These are phyloP conservation scores for Kazachstania psychrophila DNA, from an alignment of 805 yeast species.

Conservation along the genomic window DNA sequence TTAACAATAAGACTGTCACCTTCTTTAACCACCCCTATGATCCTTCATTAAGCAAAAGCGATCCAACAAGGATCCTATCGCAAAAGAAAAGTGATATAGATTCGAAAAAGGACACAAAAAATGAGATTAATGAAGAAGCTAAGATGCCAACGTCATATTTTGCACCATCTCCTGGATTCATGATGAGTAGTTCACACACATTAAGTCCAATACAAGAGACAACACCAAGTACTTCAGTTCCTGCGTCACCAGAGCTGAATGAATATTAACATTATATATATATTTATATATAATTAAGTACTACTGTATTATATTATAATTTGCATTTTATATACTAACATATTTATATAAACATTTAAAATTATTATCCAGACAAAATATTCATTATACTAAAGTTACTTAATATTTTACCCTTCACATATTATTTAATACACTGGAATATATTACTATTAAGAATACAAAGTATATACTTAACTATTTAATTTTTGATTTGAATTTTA, in stretches of 20 bases:
- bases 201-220: constrained; percentile 29
- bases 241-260: constrained; percentile 21
- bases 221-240: constrained; percentile 16
- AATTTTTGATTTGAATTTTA: constrained; percentile 4
- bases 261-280: not conserved
- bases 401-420: too few species aligned
- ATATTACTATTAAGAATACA: too few species aligned
- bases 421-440: too few species aligned
- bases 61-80: constrained; percentile 3
- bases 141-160: constrained; percentile 11
- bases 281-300: too few species aligned
- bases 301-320: too few species aligned
- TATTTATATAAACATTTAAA: too few species aligned
- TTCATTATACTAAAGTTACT: too few species aligned
- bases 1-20: constrained; percentile 34
- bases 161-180: constrained; percentile 21
- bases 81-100: constrained; percentile 9
- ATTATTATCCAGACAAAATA: not conserved
- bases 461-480: not conserved
- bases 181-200: constrained; percentile 14
- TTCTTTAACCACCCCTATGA: constrained; percentile 22
- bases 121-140: not conserved
- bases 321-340: too few species aligned
- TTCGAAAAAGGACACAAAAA: constrained; percentile 4
- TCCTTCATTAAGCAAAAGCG: constrained; percentile 4